Evolutionary conservation across 768 basidiomycete genomes (phyloP).

Genomic region (Cubamyces lactineus): DNA sequence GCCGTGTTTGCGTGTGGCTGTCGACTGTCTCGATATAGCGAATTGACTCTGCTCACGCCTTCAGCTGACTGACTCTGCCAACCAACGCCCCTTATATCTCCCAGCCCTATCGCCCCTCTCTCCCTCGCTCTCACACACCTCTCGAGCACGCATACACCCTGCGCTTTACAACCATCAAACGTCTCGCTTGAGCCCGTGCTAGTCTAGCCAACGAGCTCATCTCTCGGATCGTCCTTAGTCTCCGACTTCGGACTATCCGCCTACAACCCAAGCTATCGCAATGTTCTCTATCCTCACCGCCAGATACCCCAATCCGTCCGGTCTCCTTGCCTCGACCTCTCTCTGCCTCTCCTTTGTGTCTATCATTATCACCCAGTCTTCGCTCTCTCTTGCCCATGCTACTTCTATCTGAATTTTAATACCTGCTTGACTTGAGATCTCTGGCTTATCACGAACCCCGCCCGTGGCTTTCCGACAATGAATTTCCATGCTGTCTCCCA

Average conservation of each 20-base stretch:
- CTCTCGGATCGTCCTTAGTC: constrained; percentile 37
- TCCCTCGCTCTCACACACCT: neutral
- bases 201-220: constrained; percentile 26
- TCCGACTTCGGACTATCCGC: constrained; percentile 36
- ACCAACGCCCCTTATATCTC: constrained; percentile 24
- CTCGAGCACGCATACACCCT: neutral
- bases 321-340: neutral
- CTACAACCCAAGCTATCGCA: constrained; percentile 22
- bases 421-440: constrained; percentile 20
- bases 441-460: constrained; percentile 22
- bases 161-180: neutral
- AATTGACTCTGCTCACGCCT: constrained; percentile 24
- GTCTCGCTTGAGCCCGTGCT: constrained; percentile 21
- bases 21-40: constrained; percentile 17
- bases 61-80: constrained; percentile 27
- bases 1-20: constrained; percentile 23
- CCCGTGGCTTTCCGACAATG: constrained; percentile 24
- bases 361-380: constrained; percentile 30
- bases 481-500: constrained; percentile 45
- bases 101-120: constrained; percentile 7
- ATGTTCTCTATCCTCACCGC: constrained; percentile 26
- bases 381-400: constrained; percentile 29
- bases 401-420: constrained; percentile 27
- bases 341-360: constrained; percentile 8
- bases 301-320: constrained; percentile 32